A percentile compares a stretch with the other conserved stretches of the same genome.
Conservation (phyloP, 2,329 filamentous ascomycete species). For the Aspergillus fischeri region DNA sequence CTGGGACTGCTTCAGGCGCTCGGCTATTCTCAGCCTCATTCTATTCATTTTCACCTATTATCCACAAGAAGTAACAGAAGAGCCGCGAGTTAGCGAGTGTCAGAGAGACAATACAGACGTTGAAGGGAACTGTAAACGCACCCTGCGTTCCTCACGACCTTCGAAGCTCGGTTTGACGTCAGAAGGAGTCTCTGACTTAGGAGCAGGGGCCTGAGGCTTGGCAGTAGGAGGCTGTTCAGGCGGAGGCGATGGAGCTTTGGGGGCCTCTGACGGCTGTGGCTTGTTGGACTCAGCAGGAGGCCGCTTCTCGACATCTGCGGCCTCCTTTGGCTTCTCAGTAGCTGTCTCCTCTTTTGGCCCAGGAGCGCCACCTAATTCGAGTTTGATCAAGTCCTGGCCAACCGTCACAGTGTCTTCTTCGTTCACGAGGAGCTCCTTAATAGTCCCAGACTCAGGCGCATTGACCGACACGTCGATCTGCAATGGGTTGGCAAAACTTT, state of each 20-base stretch:
- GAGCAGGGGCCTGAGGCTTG: slow-evolving; percentile 16
- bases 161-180: slow-evolving; percentile 49
- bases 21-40: slow-evolving; percentile 94
- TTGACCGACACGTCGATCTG: slow-evolving; percentile 97
- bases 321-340: slow-evolving; percentile 56
- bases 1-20: slow-evolving; percentile 97
- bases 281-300: slow-evolving; percentile 27
- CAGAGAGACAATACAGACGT: not conserved
- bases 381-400: slow-evolving; percentile 81
- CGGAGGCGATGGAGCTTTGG: slow-evolving; percentile 28
- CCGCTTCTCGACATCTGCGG: slow-evolving; percentile 49
- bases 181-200: slow-evolving; percentile 17
- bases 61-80: slow-evolving; percentile 2
- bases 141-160: slow-evolving; percentile 80
- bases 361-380: slow-evolving; percentile 71
- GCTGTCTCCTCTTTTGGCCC: slow-evolving; percentile 55
- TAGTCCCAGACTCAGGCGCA: slow-evolving; percentile 80
- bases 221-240: slow-evolving; percentile 41
- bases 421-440: slow-evolving; percentile 85
- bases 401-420: slow-evolving; percentile 96
- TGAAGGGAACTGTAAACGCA: slow-evolving; percentile 45
- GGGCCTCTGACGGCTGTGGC: slow-evolving; percentile 23
- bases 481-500: slow-evolving; percentile 5
- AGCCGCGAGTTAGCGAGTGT: slow-evolving; percentile 1
- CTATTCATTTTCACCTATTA: slow-evolving; percentile 97